Evolutionary conservation across 75 land plant genomes (phyloP), one percentile per base, ranked within the genome.

Genomic region (Gnetum montanum): DNA sequence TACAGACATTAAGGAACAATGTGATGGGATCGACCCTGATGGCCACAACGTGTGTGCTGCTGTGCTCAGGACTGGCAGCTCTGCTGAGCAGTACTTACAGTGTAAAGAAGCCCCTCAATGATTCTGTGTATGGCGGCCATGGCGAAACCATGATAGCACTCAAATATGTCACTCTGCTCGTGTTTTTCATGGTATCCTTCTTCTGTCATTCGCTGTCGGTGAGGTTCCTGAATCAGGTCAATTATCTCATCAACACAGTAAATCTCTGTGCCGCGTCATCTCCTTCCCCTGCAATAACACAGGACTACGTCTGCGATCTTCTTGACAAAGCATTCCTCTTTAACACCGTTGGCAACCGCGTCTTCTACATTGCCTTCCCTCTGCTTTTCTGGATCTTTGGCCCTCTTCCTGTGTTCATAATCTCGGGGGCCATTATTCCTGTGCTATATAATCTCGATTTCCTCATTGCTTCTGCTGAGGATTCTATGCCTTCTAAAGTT

Each of bases 371-470:
- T 4, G 83, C 81, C 1, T 68, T 92, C 8, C 97, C 97, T 4
- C 51, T 92, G 52, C 43, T 92, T 62, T 74, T 92, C 0, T 92
- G 97, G 97, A 69, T 88, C 3, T 84, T 88, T 61, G 95, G 97
- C 4, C 85, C 97, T 1, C 73, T 92, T 1, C 54, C 86, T 19
- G 85, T 80, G 7, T 75, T 88, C 50, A 31, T 82, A 46, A 76
- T 77, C 51, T 78, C 79, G 23, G 44, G 66, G 0, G 41, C 70
- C 4, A 49, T 88, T 53, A 58, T 92, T 25, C 95, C 83, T 0
- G 49, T 83, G 15, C 60, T 88, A 30, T 88, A 81, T 54, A 76
- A 63, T 51, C 70, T 83, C 6, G 97, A 92, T 57, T 35, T 81
- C 27, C 71, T 75, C 40, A 35, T 58, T 65, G 62, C 31, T 23